phyloP scores from a whole-genome alignment of 495 filamentous ascomycete species.

The Viridothelium virens region DNA sequence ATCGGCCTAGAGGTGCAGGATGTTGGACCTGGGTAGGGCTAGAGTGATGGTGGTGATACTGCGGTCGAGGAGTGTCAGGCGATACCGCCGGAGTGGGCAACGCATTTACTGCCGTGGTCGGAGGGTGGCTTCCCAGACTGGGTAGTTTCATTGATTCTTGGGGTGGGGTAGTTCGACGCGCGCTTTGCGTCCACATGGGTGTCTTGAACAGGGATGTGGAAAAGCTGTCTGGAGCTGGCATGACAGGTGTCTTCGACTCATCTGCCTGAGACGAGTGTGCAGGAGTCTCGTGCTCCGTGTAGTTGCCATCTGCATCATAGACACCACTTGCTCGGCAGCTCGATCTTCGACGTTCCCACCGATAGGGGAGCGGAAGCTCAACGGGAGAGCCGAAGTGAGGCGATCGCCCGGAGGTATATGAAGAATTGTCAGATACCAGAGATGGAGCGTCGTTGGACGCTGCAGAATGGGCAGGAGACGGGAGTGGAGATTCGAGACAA shows the following conservation, averaged over 20 bases:
- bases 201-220: not conserved
- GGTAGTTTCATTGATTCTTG: not conserved
- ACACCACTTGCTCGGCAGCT: conserved; percentile 9
- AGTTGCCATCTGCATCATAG: conserved; percentile 5
- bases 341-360: conserved; percentile 5
- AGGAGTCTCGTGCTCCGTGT: conserved; percentile 1
- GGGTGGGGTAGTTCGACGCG: not conserved
- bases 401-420: conserved; percentile 41
- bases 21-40: not conserved
- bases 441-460: conserved; percentile 60
- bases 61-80: not conserved
- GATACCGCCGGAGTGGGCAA: not conserved
- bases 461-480: conserved; percentile 59
- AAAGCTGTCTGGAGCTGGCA: not conserved
- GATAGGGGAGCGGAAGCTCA: conserved; percentile 29
- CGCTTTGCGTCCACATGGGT: not conserved
- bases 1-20: not conserved
- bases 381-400: conserved; percentile 29
- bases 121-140: conserved; percentile 3
- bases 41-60: not conserved
- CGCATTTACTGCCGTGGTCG: not conserved
- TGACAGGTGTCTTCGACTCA: not conserved
- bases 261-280: not conserved
- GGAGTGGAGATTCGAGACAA: conserved; percentile 44
- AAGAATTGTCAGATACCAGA: conserved; percentile 62